Evolutionary conservation across 768 basidiomycete species (phyloP).

Genomic region (Xerocomellus chrysenteron): DNA sequence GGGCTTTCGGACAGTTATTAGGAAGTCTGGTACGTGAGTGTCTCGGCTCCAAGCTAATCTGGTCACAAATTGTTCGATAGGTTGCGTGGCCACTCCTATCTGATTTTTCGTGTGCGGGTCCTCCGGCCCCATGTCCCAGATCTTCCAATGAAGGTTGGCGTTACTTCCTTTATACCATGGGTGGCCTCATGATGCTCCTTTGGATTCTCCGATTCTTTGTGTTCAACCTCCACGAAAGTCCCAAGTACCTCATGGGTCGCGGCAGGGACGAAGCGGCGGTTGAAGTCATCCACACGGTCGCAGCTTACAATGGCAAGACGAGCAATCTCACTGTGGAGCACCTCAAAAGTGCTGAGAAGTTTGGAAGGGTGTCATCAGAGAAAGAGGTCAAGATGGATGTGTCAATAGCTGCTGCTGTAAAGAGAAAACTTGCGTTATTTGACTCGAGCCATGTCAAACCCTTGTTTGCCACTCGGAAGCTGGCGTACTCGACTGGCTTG

Average conservation of each 20-base stretch:
- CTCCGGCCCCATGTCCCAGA: slow-evolving; percentile 49
- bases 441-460: slow-evolving; percentile 44
- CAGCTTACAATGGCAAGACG: slow-evolving; percentile 55
- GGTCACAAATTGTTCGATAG: slow-evolving; percentile 26
- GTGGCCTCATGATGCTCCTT: slow-evolving; percentile 64
- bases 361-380: slow-evolving; percentile 7
- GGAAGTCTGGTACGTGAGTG: slow-evolving; percentile 43
- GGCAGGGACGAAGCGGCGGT: slow-evolving; percentile 64
- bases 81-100: slow-evolving; percentile 73
- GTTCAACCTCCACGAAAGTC: slow-evolving; percentile 68
- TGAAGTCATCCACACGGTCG: slow-evolving; percentile 59
- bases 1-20: slow-evolving; percentile 73
- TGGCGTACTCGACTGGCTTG: slow-evolving; percentile 51
- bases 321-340: slow-evolving; percentile 51
- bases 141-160: slow-evolving; percentile 71
- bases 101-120: slow-evolving; percentile 58
- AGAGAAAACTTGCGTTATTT: slow-evolving; percentile 40
- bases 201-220: slow-evolving; percentile 63
- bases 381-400: slow-evolving; percentile 30
- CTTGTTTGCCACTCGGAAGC: slow-evolving; percentile 49
- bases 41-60: background rate
- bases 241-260: slow-evolving; percentile 69
- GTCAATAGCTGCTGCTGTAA: slow-evolving; percentile 37
- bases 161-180: slow-evolving; percentile 72
- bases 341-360: slow-evolving; percentile 32